Evolutionary conservation across 1,284 basidiomycete genomes (phyloP).

Genomic region (Ganoderma boninense): DNA sequence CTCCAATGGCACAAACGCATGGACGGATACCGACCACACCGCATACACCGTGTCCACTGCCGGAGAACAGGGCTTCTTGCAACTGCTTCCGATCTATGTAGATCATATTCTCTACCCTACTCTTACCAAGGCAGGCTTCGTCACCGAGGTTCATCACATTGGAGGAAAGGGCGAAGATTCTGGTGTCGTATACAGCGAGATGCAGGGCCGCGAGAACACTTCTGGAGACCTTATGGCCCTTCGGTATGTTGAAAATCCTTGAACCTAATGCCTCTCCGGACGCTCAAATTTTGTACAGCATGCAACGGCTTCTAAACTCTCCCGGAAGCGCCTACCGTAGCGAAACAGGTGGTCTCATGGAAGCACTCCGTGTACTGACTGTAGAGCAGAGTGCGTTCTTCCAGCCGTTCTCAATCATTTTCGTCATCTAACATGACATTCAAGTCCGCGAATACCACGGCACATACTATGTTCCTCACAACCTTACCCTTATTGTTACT

Average conservation of each 20-base stretch:
- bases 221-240: slow-evolving; percentile 91
- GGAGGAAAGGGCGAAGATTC: slow-evolving; percentile 91
- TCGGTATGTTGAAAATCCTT: slow-evolving; percentile 54
- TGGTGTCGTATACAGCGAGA: slow-evolving; percentile 97
- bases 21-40: slow-evolving; percentile 89
- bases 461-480: slow-evolving; percentile 95
- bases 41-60: slow-evolving; percentile 99
- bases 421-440: slow-evolving; percentile 6
- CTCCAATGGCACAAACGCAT: slow-evolving; percentile 91
- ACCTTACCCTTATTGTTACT: slow-evolving; percentile 85
- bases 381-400: slow-evolving; percentile 83
- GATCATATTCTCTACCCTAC: slow-evolving; percentile 99
- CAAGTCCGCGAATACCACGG: slow-evolving; percentile 91
- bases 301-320: slow-evolving; percentile 85
- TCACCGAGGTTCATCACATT: slow-evolving; percentile 96
- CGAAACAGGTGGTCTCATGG: slow-evolving; percentile 97
- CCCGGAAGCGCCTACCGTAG: slow-evolving; percentile 90
- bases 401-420: slow-evolving; percentile 8
- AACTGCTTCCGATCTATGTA: slow-evolving; percentile 93
- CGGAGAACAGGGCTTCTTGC: slow-evolving; percentile 94
- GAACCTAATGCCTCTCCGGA: slow-evolving; percentile 11
- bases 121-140: slow-evolving; percentile 89
- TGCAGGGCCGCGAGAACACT: slow-evolving; percentile 98
- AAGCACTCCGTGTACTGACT: slow-evolving; percentile 86
- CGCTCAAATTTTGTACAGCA: slow-evolving; percentile 51